Conservation (phyloP, 106 monocot species). For the Apostasia shenzhenica region DNA sequence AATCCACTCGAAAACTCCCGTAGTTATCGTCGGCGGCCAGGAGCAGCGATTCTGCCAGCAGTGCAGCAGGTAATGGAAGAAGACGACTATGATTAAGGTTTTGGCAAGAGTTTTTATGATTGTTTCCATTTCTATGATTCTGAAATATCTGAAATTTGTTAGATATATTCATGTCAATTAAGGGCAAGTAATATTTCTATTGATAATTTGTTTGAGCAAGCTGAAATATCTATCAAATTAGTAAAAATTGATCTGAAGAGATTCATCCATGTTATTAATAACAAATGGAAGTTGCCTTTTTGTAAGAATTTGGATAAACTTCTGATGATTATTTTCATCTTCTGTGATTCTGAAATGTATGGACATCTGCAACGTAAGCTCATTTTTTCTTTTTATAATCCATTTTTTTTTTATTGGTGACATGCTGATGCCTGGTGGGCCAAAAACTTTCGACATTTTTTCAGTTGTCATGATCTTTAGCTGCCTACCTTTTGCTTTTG, state of each 20-base stretch:
- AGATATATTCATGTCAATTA: background rate
- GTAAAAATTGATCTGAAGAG: no score
- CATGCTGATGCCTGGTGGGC: background rate
- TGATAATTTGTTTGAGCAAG: no score
- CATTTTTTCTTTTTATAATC: background rate
- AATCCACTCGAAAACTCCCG: slow-evolving; percentile 15
- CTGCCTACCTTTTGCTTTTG: slow-evolving; percentile 9
- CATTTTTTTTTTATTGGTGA: background rate
- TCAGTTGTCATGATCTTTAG: slow-evolving; percentile 1
- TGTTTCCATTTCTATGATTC: background rate
- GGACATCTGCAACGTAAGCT: background rate
- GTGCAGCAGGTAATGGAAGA: slow-evolving; percentile 42
- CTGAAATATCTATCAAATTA: background rate
- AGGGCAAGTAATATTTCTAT: no score
- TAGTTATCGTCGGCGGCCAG: slow-evolving; percentile 30
- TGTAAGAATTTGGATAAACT: background rate
- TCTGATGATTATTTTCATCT: background rate
- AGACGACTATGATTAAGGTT: background rate
- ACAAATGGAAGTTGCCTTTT: background rate
- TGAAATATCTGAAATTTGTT: background rate
- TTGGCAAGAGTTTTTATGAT: background rate
- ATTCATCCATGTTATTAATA: no score
- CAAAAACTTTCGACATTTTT: background rate
- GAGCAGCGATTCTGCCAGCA: slow-evolving; percentile 64
- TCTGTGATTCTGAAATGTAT: background rate